Evolutionary conservation across 2,329 filamentous ascomycete species (phyloP).

Genomic region (Talaromyces funiculosus): DNA sequence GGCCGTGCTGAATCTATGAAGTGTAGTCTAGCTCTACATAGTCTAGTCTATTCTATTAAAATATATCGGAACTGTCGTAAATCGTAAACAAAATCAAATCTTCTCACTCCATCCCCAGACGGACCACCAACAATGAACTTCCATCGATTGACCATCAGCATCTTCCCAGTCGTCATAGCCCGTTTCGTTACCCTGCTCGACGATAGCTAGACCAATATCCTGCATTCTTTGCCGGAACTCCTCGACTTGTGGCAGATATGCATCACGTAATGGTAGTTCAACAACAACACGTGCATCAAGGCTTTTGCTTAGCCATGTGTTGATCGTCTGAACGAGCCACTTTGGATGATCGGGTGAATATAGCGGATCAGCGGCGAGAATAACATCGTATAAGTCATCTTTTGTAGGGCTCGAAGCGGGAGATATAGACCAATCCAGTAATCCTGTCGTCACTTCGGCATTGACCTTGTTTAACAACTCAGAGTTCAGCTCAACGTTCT

Average conservation of each 20-base stretch:
- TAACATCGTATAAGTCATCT: slow-evolving; percentile 51
- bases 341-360: slow-evolving; percentile 79
- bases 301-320: slow-evolving; percentile 57
- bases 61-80: background rate
- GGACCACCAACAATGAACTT: slow-evolving; percentile 45
- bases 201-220: slow-evolving; percentile 45
- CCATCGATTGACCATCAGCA: slow-evolving; percentile 36
- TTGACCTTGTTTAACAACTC: slow-evolving; percentile 50
- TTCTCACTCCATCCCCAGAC: slow-evolving; percentile 41
- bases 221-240: slow-evolving; percentile 60
- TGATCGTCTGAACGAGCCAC: slow-evolving; percentile 66
- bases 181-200: slow-evolving; percentile 46
- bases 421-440: slow-evolving; percentile 63
- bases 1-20: background rate
- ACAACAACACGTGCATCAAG: slow-evolving; percentile 62
- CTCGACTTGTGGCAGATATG: slow-evolving; percentile 56
- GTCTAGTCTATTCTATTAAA: background rate
- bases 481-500: slow-evolving; percentile 64
- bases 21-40: background rate
- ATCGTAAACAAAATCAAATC: slow-evolving; percentile 18
- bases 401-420: slow-evolving; percentile 24
- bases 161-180: slow-evolving; percentile 46
- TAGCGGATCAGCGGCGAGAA: slow-evolving; percentile 79
- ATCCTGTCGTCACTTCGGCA: slow-evolving; percentile 56
- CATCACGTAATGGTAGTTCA: slow-evolving; percentile 74